Percentiles rank a stretch among this genome's conserved stretches.
Conservation (phyloP, 2,329 filamentous ascomycete genomes). For the Claviceps sp. region DNA sequence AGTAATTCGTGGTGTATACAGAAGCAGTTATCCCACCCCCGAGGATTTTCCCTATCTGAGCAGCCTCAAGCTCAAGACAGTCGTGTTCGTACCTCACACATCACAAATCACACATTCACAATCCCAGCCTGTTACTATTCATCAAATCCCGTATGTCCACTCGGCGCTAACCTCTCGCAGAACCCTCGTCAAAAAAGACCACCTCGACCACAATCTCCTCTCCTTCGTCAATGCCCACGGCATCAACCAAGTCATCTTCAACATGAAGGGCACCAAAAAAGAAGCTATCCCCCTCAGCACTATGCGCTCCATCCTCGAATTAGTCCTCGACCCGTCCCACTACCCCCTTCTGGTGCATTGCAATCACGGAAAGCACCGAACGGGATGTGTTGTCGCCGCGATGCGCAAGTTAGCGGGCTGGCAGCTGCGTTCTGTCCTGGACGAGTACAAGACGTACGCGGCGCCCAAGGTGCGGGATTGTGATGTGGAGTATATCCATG, state of each 20-base stretch:
- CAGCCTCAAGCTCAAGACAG: slow-evolving; percentile 58
- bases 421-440: slow-evolving; percentile 45
- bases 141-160: no score
- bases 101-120: no score
- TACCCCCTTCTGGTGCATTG: slow-evolving; percentile 81
- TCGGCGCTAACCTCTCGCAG: slow-evolving; percentile 21
- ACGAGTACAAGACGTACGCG: slow-evolving; percentile 61
- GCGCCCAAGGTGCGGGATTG: slow-evolving; percentile 45
- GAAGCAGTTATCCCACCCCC: slow-evolving; percentile 64
- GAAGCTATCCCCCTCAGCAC: slow-evolving; percentile 50
- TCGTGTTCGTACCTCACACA: slow-evolving; percentile 52
- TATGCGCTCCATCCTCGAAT: slow-evolving; percentile 56
- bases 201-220: slow-evolving; percentile 35
- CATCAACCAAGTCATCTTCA: slow-evolving; percentile 62
- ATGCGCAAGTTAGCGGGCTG: slow-evolving; percentile 62
- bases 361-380: slow-evolving; percentile 90
- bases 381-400: slow-evolving; percentile 74
- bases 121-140: no score
- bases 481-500: slow-evolving; percentile 43
- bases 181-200: slow-evolving; percentile 51
- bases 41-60: slow-evolving; percentile 59
- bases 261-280: slow-evolving; percentile 83
- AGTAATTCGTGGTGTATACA: slow-evolving; percentile 62
- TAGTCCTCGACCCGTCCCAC: slow-evolving; percentile 59
- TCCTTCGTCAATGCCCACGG: slow-evolving; percentile 51